Evolutionary conservation across 257 asterid genomes (phyloP).

Genomic region (Dorcoceras hygrometricum): DNA sequence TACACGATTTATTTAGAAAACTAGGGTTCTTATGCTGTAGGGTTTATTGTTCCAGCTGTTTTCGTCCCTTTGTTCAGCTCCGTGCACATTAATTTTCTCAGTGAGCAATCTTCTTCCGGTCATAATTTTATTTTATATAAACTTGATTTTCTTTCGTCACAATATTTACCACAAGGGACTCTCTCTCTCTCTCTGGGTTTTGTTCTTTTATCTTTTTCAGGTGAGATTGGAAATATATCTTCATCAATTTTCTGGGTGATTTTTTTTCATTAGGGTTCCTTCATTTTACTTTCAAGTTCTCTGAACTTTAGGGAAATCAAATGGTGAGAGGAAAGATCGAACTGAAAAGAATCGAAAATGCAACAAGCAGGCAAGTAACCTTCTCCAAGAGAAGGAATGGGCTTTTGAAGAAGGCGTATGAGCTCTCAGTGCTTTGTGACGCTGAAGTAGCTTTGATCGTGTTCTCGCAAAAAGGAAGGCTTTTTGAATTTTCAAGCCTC

Average conservation of each 20-base stretch:
- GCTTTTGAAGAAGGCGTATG: slow-evolving; percentile 68
- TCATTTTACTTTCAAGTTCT: not conserved
- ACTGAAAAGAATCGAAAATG: slow-evolving; percentile 62
- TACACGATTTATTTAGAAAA: slow-evolving; percentile 19
- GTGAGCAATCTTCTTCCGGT: not conserved
- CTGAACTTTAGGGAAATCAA: not conserved
- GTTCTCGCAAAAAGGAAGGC: slow-evolving; percentile 74
- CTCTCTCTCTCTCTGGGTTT: not conserved
- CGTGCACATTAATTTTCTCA: not conserved
- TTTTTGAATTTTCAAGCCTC: slow-evolving; percentile 64
- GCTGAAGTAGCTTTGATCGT: slow-evolving; percentile 68
- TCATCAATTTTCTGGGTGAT: not conserved
- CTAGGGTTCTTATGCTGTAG: slow-evolving; percentile 31
- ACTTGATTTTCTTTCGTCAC: not conserved
- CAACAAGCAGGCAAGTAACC: slow-evolving; percentile 65
- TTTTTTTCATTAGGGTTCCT: slow-evolving; percentile 16
- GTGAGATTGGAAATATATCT: slow-evolving; percentile 4
- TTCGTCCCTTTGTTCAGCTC: not conserved
- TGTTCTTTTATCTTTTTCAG: not conserved
- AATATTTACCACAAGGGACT: slow-evolving; percentile 3
- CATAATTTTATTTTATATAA: not conserved
- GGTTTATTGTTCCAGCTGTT: slow-evolving; percentile 18
- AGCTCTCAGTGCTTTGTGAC: slow-evolving; percentile 69
- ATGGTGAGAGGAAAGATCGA: slow-evolving; percentile 81
- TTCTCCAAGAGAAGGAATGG: slow-evolving; percentile 72